Conservation (phyloP, 805 yeast genomes). For the Lipomyces japonicus region DNA sequence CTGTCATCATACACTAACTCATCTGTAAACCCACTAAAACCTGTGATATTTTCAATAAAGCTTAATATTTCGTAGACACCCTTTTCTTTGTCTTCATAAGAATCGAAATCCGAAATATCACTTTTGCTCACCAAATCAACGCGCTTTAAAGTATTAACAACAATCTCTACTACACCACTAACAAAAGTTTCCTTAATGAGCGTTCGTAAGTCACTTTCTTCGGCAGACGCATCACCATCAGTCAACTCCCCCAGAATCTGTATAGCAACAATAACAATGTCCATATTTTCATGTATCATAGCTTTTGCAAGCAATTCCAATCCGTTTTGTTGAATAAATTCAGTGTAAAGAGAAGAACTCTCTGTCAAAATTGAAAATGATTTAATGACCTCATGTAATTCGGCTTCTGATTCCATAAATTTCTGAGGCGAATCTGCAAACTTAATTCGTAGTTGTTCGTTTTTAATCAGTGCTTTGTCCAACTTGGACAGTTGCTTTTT, state of each 20-base stretch:
- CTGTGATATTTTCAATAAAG: conserved; percentile 26
- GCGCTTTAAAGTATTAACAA: conserved; percentile 17
- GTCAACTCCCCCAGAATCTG: conserved; percentile 27
- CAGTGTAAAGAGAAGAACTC: conserved; percentile 20
- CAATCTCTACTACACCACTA: conserved; percentile 13
- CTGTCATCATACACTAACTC: conserved; percentile 6
- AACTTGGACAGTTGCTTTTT: conserved; percentile 15
- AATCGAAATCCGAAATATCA: conserved; percentile 8
- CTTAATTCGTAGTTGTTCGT: conserved; percentile 26
- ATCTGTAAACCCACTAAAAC: conserved; percentile 11
- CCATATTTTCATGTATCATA: conserved; percentile 28
- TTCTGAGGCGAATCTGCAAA: conserved; percentile 25
- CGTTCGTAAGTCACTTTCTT: conserved; percentile 9
- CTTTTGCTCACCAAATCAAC: conserved; percentile 16
- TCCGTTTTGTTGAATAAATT: conserved; percentile 18
- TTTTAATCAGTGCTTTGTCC: conserved; percentile 19
- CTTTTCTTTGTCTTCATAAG: conserved; percentile 18
- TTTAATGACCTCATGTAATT: conserved; percentile 22
- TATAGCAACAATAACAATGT: conserved; percentile 25
- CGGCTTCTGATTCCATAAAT: conserved; percentile 30
- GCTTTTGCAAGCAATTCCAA: conserved; percentile 8
- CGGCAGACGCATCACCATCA: conserved; percentile 23
- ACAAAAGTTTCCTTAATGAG: conserved; percentile 15
- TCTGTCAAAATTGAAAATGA: conserved; percentile 22
- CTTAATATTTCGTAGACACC: conserved; percentile 25